Evolutionary conservation across 106 monocot species (phyloP), one percentile per base, ranked within the genome.

Genomic region (Dioscorea zingiberensis): DNA sequence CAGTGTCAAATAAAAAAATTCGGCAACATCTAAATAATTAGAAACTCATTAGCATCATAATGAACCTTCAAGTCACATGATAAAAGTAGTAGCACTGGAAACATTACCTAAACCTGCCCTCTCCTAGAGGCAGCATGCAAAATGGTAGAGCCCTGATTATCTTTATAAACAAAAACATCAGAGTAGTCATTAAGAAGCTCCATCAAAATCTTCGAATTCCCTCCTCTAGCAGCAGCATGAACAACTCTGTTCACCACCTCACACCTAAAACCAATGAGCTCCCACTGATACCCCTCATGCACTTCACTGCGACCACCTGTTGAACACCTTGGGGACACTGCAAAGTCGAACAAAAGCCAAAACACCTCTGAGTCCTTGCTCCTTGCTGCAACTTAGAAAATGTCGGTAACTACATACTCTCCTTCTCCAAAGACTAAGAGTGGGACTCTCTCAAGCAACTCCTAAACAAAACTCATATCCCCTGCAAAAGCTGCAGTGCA

Each of bases 361-460:
- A 92, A 97, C 8, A 86, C 85, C 61, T 73, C 74, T 0, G 71
- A 45, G 38, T 64, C 73, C 72, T 75, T 85, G 67, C 97, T 79
- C 79, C 88, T 76, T 8, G 97, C 91, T 5, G 88, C 97, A 7
- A 88, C 97, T n/a, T 88, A 97, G 10, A 97, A 80, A 24, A 97
- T 81, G 55, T 97, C 92, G 17, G 97, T 83, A 16, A 97, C 80
- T 4, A 91, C 97, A 57, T 91, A 95, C 59, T 97, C 92, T 10
- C 92, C 97, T 67, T 97, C 97, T 18, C 97, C 97, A 48, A 97
- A 97, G 2, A 92, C 97, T 26, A 97, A 47, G 14, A 92, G 79
- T 18, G 81, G 73, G 58, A 80, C 73, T 68, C 72, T 74, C 67
- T 66, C 76, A 22, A 91, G 78, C 60, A 93, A 55, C 54, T 85